Evolutionary conservation across 2,329 filamentous ascomycete species (phyloP), one percentile per base, ranked within the genome.

Genomic region (Ceratocystis albifundus): DNA sequence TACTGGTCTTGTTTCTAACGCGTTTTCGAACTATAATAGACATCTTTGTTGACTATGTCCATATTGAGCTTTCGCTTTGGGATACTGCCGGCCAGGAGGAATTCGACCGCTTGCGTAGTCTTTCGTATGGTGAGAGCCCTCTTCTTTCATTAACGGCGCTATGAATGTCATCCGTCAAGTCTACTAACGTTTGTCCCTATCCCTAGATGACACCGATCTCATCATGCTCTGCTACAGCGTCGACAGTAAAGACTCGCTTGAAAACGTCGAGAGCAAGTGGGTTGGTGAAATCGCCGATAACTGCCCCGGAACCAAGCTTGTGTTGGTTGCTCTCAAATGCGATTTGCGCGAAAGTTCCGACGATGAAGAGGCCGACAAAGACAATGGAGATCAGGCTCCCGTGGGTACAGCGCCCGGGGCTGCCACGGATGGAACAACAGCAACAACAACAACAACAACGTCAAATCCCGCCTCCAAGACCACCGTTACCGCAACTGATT

Each of bases 221-320:
- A 96, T 99, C 72, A 96, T 99, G 88, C 89, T 99, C 71, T 99
- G 94, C 80, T 99, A 97, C 78, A 94, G 89, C 72, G 89, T 97
- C 75, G 94, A 99, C 77, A 96, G 90, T 75, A 90, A 88, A 71
- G 92, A 96, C 76, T 96, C 92, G 2, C 85, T 99, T 69, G 94
- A 99, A 76, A 99, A 99, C 83, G 91, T 99, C 69, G 91, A 96
- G 76, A 93, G 90, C 71, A 99, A 99, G 79, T 99, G 94, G 94
- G 90, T 96, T 4, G 88, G 90, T 69, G 94, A 99, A 77, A 99
- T 99, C 71, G 89, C 92, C 69, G 94, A 99, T 78, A 96, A 99
- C 78, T 97, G 94, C 77, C 90, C 91, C 1, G 90, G 88, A 67
- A 94, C 96, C 70, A 96, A 95, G 76, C 84, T 99, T 59, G 94